phyloP scores from a whole-genome alignment of 2,329 filamentous ascomycete species.

The Simplicillium sp. region DNA sequence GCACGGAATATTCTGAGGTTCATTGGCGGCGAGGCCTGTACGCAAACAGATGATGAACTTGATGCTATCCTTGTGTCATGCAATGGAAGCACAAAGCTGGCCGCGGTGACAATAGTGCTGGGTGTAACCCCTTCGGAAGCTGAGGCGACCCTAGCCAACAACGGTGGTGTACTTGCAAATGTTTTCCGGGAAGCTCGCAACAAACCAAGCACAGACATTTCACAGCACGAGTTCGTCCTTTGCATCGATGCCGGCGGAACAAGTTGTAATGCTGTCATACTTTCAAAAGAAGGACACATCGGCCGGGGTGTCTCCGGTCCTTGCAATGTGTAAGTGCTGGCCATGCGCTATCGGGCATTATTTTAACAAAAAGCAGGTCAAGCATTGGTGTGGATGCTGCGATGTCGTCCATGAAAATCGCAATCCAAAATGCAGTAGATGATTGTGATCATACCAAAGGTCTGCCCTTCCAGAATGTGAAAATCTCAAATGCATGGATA shows the following conservation, averaged over 20 bases:
- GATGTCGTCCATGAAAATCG: slow-evolving; percentile 14
- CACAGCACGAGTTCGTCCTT: slow-evolving; percentile 13
- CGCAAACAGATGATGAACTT: slow-evolving; percentile 10
- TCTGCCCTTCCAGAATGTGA: slow-evolving; percentile 1
- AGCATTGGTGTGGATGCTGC: slow-evolving; percentile 17
- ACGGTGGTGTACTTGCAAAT: slow-evolving; percentile 9
- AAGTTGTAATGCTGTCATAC: slow-evolving; percentile 28
- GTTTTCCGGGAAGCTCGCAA: slow-evolving; percentile 8
- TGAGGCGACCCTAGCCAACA: slow-evolving; percentile 8
- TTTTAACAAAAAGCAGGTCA: slow-evolving; percentile 8
- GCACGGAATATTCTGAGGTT: slow-evolving; percentile 13
- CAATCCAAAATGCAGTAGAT: slow-evolving; percentile 15
- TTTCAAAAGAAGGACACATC: slow-evolving; percentile 13
- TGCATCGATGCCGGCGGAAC: slow-evolving; percentile 32
- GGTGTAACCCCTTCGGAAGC: slow-evolving; percentile 9
- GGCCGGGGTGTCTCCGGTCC: slow-evolving; percentile 22
- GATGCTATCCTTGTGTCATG: slow-evolving; percentile 9
- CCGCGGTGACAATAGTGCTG: slow-evolving; percentile 4
- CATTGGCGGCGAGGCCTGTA: slow-evolving; percentile 9
- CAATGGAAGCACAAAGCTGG: slow-evolving; percentile 7
- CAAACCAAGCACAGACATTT: background rate
- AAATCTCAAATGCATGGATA: slow-evolving; percentile 24
- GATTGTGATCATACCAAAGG: slow-evolving; percentile 7
- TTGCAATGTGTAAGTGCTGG: slow-evolving; percentile 26
- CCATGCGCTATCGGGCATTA: background rate